A percentile compares a stretch with the other conserved stretches of the same genome.
Conservation (phyloP, 495 filamentous ascomycete genomes). For the Copromyces sp. region DNA sequence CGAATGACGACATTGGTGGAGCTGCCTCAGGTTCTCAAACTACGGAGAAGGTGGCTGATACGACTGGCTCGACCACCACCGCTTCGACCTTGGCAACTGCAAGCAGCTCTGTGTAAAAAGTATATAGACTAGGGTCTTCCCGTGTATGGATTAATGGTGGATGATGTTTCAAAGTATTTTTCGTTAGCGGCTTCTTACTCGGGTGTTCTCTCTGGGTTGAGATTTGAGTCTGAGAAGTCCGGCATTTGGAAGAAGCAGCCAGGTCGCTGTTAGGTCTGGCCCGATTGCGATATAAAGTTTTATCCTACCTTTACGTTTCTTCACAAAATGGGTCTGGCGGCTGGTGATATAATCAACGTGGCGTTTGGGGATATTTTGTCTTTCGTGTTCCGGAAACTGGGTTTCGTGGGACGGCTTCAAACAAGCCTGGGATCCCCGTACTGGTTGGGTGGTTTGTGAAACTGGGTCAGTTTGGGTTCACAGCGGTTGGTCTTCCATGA, state of each 20-base stretch:
- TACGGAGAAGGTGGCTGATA: slow-evolving; percentile 22
- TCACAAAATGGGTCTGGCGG: slow-evolving; percentile 5
- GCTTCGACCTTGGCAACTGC: slow-evolving; percentile 1
- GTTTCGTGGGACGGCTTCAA: background rate
- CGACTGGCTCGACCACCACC: slow-evolving; percentile 2
- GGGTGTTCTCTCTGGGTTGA: background rate
- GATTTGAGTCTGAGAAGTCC: background rate
- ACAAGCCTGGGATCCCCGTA: background rate
- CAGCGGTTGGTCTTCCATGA: background rate
- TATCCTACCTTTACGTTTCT: slow-evolving; percentile 1
- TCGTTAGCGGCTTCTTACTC: background rate
- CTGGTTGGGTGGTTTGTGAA: background rate
- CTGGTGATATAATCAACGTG: slow-evolving; percentile 2
- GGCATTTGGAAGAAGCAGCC: background rate
- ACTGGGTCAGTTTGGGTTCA: background rate
- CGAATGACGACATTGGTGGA: slow-evolving; percentile 23
- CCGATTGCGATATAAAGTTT: background rate
- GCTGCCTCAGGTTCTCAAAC: slow-evolving; percentile 21
- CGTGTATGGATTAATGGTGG: background rate
- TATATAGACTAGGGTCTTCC: slow-evolving; percentile 10
- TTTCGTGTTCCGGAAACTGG: background rate
- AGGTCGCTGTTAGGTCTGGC: background rate
- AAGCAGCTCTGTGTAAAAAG: slow-evolving; percentile 14
- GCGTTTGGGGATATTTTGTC: slow-evolving; percentile 1
- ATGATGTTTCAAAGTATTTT: background rate